A percentile compares a stretch with the other conserved stretches of the same genome.
Conservation (phyloP, 345 rosid genomes). For the Bruguiera sexangula region DNA sequence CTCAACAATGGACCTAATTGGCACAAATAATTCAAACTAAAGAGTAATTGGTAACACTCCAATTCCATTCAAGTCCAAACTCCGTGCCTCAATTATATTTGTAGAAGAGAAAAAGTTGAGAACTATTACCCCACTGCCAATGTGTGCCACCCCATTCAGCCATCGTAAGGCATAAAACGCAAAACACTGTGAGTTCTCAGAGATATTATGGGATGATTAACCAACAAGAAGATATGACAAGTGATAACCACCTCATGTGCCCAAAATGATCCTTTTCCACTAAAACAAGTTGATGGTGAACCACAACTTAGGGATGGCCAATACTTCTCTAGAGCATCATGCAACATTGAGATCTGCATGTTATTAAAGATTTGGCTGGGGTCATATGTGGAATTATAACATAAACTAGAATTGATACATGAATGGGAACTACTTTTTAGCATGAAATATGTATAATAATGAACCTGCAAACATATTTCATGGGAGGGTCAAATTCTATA, state of each 20-base stretch:
- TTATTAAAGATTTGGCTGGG: neutral
- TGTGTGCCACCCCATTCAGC: slow-evolving; percentile 29
- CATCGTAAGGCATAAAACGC: slow-evolving; percentile 33
- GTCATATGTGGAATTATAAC: neutral
- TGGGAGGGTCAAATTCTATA: no score
- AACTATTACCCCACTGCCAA: slow-evolving; percentile 85
- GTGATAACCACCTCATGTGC: slow-evolving; percentile 63
- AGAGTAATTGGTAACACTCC: neutral
- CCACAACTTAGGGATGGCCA: slow-evolving; percentile 81
- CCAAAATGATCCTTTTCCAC: slow-evolving; percentile 72
- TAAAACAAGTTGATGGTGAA: slow-evolving; percentile 54
- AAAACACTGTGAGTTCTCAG: slow-evolving; percentile 37
- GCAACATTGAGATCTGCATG: slow-evolving; percentile 60
- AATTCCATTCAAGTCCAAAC: neutral
- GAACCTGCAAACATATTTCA: no score
- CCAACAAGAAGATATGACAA: slow-evolving; percentile 2
- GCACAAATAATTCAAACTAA: neutral
- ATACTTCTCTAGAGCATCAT: slow-evolving; percentile 52
- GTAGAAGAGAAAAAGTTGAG: slow-evolving; percentile 21
- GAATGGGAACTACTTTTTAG: neutral
- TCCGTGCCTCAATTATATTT: slow-evolving; percentile 10
- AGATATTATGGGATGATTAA: slow-evolving; percentile 2
- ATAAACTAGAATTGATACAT: neutral
- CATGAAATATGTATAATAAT: no score
- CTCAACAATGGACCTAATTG: neutral